Percentiles rank a stretch among this genome's conserved stretches.
Evolutionary conservation across 148 eudicot genomes (phyloP).

Genomic region (Heliosperma pusillum): DNA sequence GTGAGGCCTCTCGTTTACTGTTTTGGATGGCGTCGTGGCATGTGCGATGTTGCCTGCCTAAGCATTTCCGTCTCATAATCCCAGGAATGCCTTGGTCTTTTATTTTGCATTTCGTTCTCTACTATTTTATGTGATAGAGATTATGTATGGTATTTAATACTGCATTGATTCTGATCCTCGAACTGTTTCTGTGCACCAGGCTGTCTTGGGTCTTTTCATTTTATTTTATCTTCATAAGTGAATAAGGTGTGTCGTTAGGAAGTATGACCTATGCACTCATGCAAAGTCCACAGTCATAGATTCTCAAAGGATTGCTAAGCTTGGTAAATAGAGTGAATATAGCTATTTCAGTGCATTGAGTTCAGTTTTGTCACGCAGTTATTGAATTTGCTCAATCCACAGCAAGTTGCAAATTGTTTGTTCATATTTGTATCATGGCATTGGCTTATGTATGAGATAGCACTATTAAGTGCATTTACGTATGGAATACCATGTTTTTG

Average conservation of each 20-base stretch:
- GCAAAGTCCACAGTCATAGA: neutral
- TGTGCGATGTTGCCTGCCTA: neutral
- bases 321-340: neutral
- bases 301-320: neutral
- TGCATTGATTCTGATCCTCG: neutral
- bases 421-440: neutral
- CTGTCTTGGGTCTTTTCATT: neutral
- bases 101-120: neutral
- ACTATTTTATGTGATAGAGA: neutral
- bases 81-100: neutral
- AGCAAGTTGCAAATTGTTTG: neutral
- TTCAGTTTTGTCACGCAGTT: neutral
- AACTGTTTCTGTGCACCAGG: neutral
- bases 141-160: neutral
- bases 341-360: neutral
- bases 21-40: slow-evolving; percentile 7
- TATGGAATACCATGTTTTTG: too few species aligned
- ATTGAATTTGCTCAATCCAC: neutral
- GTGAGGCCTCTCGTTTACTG: slow-evolving; percentile 39
- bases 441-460: neutral
- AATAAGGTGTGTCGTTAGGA: neutral
- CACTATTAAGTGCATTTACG: neutral
- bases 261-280: neutral
- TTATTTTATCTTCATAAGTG: neutral
- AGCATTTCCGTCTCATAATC: neutral